Percentiles rank a stretch among this genome's conserved stretches.
These are phyloP conservation scores for Aegilops speltoides DNA, from an alignment of 176 grass and related monocot species.

Conservation along the genomic window DNA sequence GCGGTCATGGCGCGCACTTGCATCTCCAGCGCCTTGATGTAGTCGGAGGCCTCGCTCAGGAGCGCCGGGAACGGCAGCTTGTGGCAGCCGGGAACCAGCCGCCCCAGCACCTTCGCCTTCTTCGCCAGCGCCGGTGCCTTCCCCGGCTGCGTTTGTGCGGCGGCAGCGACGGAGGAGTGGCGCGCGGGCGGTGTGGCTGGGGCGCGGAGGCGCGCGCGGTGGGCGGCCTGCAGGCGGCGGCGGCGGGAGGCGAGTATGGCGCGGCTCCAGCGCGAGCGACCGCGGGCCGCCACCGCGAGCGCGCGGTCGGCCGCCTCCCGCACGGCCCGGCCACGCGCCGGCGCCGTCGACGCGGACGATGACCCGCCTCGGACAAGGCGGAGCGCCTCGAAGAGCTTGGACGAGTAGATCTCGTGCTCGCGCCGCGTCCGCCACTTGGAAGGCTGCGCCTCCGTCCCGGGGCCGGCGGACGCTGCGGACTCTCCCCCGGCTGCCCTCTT, in stretches of 20 bases:
- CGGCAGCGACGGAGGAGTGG: background rate
- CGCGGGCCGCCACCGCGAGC: conserved; percentile 65
- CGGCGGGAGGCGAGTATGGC: conserved; percentile 60
- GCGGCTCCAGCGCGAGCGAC: conserved; percentile 81
- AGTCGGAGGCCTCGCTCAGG: conserved; percentile 72
- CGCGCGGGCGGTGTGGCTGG: background rate
- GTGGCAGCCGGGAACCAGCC: conserved; percentile 78
- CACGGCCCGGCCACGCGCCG: conserved; percentile 47
- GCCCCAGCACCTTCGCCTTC: conserved; percentile 70
- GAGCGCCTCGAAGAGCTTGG: conserved; percentile 82
- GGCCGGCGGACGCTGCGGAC: background rate
- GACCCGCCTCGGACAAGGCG: conserved; percentile 49
- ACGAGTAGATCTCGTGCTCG: conserved; percentile 83
- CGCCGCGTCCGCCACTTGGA: conserved; percentile 78
- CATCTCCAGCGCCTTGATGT: conserved; percentile 93
- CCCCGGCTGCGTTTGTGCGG: background rate
- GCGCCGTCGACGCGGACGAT: background rate
- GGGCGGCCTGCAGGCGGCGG: conserved; percentile 39
- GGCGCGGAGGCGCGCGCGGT: conserved; percentile 34
- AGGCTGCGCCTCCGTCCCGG: conserved; percentile 1
- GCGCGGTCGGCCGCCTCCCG: conserved; percentile 83
- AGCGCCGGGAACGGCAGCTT: conserved; percentile 68
- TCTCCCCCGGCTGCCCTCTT: conserved; percentile 36
- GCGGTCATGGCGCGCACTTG: conserved; percentile 87
- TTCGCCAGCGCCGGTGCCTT: conserved; percentile 30